Base-by-base conservation (phyloP, 768 basidiomycete species). In the Steccherinum ochraceum region DNA sequence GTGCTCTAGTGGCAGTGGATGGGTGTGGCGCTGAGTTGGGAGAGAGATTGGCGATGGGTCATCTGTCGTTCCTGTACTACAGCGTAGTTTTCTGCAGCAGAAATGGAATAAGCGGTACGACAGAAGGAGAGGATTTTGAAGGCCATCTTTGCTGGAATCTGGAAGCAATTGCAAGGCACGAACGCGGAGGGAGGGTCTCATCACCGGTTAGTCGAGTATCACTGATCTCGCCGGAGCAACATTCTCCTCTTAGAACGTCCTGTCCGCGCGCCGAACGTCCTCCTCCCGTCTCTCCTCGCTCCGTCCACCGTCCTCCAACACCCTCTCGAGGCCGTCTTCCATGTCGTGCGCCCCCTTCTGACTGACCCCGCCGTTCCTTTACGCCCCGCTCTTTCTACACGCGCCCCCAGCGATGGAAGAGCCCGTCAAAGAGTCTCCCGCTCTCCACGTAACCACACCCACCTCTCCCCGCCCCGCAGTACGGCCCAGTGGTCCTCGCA, bases 401-500 rank as follows among this genome's bases (percentile, higher is more conserved):
- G 10, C 41, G 18, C 18, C 16, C 10, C 10, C 41, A n/a, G 7
- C 35, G 10, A 43, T 43, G 41, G 41, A 43, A n/a, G 41, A 43
- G 7, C 41, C 18, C 10, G 16, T 18, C 41, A 35, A 35, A 35
- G 30, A 35, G 7, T 7, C 21, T 18, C 7, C n/a, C 27, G 48
- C 48, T n/a, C 20, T 49, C 48, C 19, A 30, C 48, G 16, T 35
- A 7, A 35, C 7, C 30, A 35, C 30, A 35, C 30, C 30, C 16
- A 40, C 18, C 4, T 40, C 48, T 23, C 30, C 39, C n/a, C 35
- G 25, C 13, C 48, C 48, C 35, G 4, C 25, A 4, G 41, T 21
- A 25, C 48, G 48, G 13, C 48, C 48, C 7, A 26, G 48, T 25
- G 48, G 48, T 18, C 48, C 48, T 16, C 48, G 48, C 30, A 49